Conservation (phyloP, 345 rosid species). For the Carallia brachiata region DNA sequence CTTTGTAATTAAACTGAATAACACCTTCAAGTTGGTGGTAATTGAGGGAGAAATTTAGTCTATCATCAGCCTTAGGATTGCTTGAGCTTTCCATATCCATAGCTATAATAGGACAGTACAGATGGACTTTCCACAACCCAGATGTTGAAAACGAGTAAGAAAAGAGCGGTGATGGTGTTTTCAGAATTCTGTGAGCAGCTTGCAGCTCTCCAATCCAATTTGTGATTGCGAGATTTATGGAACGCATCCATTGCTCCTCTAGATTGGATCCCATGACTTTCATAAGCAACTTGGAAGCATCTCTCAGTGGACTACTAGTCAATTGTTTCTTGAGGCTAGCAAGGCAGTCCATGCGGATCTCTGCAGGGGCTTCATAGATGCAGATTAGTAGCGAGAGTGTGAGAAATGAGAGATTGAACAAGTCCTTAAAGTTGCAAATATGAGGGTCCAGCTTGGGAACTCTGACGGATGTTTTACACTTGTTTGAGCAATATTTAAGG, state of each 20-base stretch:
- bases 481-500: slow-evolving; percentile 49
- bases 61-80: slow-evolving; percentile 50
- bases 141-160: slow-evolving; percentile 60
- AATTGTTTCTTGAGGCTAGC: slow-evolving; percentile 51
- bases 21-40: slow-evolving; percentile 91
- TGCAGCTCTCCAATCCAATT: slow-evolving; percentile 67
- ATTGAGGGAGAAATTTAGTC: slow-evolving; percentile 65
- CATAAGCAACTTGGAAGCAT: slow-evolving; percentile 64
- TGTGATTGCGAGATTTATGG: slow-evolving; percentile 76
- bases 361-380: slow-evolving; percentile 74
- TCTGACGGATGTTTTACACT: slow-evolving; percentile 29
- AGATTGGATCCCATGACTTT: slow-evolving; percentile 64
- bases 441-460: slow-evolving; percentile 38
- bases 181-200: slow-evolving; percentile 24
- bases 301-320: slow-evolving; percentile 36
- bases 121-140: slow-evolving; percentile 81
- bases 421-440: slow-evolving; percentile 39
- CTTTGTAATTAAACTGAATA: slow-evolving; percentile 64
- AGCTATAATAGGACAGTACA: slow-evolving; percentile 80
- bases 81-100: slow-evolving; percentile 60
- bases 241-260: slow-evolving; percentile 88
- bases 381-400: slow-evolving; percentile 62
- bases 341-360: slow-evolving; percentile 56
- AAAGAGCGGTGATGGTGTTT: slow-evolving; percentile 70
- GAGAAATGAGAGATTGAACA: slow-evolving; percentile 64